Evolutionary conservation across 2,329 filamentous ascomycete genomes (phyloP).

Genomic region (Fusarium sp.): DNA sequence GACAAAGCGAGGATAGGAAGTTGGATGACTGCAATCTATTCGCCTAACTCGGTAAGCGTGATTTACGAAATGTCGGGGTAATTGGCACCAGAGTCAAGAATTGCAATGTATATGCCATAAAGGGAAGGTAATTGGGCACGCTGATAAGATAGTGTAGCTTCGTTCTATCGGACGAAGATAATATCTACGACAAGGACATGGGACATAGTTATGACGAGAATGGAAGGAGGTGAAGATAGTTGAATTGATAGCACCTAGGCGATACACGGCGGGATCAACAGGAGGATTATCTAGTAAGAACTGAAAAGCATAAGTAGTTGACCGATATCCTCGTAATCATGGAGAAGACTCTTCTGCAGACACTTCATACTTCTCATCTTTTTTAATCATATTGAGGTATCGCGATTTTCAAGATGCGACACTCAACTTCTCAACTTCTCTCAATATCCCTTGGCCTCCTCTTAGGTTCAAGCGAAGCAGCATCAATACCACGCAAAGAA

Average conservation of each 20-base stretch:
- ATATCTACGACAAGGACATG: neutral
- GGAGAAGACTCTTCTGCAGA: fast-evolving
- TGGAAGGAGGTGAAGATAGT: neutral
- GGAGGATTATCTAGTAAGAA: too few species aligned
- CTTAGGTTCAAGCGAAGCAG: slow-evolving; percentile 10
- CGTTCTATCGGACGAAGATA: neutral
- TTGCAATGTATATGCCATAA: slow-evolving; percentile 22
- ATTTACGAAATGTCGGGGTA: neutral
- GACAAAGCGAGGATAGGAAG: neutral
- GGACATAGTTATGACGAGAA: neutral
- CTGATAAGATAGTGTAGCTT: neutral
- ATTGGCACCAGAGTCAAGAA: neutral
- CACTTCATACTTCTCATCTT: neutral
- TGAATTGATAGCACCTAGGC: neutral
- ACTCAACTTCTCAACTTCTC: slow-evolving; percentile 6
- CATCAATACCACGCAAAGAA: slow-evolving; percentile 20
- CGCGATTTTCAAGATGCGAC: slow-evolving; percentile 1
- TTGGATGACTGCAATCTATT: slow-evolving; percentile 6
- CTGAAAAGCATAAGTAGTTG: neutral
- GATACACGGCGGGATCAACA: neutral
- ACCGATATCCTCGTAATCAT: neutral
- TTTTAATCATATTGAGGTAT: neutral
- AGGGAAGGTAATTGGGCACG: neutral
- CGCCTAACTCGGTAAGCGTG: slow-evolving; percentile 4
- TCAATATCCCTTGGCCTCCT: slow-evolving; percentile 16